Conservation (phyloP, 768 basidiomycete genomes). For the Suillus tomentosus region DNA sequence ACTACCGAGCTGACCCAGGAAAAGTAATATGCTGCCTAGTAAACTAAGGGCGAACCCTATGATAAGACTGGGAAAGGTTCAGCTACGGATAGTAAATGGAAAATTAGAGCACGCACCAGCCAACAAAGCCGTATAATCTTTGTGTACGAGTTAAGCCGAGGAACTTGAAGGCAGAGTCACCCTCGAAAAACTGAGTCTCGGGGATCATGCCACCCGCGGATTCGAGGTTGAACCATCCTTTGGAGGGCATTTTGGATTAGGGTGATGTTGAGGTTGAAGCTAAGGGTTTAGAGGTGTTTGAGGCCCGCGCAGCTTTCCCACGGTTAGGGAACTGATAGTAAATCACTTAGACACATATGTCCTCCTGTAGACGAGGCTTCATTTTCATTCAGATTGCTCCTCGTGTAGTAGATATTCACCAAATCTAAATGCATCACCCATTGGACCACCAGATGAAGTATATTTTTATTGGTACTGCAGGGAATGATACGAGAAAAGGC, state of each 20-base stretch:
- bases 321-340: no score
- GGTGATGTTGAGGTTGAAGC: background rate
- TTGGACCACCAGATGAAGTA: no score
- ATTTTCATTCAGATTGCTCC: no score
- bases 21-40: constrained; percentile 75
- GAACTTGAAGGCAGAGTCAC: constrained; percentile 84
- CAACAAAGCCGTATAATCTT: constrained; percentile 83
- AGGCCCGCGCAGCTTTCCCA: no score
- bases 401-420: no score
- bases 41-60: constrained; percentile 81
- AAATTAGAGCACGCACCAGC: constrained; percentile 56
- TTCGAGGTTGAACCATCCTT: constrained; percentile 89
- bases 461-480: no score
- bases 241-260: constrained; percentile 46
- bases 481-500: no score
- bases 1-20: constrained; percentile 63
- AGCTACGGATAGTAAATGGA: background rate
- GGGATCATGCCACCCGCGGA: constrained; percentile 61
- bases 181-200: constrained; percentile 84
- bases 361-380: no score
- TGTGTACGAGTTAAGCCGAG: constrained; percentile 79
- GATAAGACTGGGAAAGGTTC: constrained; percentile 51
- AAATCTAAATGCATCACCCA: no score
- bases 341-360: no score
- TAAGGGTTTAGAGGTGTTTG: no score